These are phyloP conservation scores for Trypethelium eluteriae DNA, from an alignment of 495 filamentous ascomycete species.

Conservation along the genomic window DNA sequence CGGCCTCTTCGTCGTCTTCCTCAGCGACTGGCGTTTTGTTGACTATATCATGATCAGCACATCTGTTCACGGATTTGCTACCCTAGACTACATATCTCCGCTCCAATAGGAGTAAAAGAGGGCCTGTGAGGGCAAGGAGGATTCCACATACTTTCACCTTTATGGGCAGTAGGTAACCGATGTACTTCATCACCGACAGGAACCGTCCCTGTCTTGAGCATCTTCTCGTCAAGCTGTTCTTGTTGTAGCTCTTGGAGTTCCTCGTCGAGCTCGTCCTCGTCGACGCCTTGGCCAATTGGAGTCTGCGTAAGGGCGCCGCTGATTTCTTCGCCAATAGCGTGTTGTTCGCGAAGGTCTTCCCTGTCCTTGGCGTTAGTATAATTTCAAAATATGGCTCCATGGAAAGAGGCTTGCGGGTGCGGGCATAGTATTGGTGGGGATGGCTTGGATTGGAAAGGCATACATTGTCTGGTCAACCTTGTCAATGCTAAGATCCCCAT, in stretches of 20 bases:
- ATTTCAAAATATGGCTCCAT: background rate
- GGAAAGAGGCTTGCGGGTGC: background rate
- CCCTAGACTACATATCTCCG: too few species aligned
- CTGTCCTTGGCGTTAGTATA: conserved; percentile 39
- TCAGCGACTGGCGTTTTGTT: conserved; percentile 44
- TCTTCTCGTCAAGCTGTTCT: conserved; percentile 77
- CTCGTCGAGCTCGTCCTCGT: conserved; percentile 78
- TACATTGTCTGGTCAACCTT: conserved; percentile 95
- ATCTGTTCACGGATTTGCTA: too few species aligned
- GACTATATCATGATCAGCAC: conserved; percentile 24
- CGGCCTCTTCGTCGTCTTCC: conserved; percentile 90
- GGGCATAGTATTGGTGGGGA: background rate
- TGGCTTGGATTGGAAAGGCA: conserved; percentile 32
- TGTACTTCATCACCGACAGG: conserved; percentile 64
- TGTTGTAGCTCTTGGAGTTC: conserved; percentile 79
- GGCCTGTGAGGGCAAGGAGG: background rate
- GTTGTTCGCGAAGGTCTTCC: conserved; percentile 88
- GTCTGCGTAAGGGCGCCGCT: conserved; percentile 69
- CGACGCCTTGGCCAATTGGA: conserved; percentile 60
- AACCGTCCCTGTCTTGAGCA: conserved; percentile 79
- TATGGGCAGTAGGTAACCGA: conserved; percentile 61
- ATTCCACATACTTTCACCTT: conserved; percentile 56
- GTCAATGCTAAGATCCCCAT: conserved; percentile 79
- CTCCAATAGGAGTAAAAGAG: too few species aligned
- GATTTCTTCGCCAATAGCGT: conserved; percentile 88